Percentiles rank a stretch among this genome's conserved stretches.
These are phyloP conservation scores for Colletotrichum ledebouriae DNA, from an alignment of 2,329 filamentous ascomycete species.

Conservation along the genomic window DNA sequence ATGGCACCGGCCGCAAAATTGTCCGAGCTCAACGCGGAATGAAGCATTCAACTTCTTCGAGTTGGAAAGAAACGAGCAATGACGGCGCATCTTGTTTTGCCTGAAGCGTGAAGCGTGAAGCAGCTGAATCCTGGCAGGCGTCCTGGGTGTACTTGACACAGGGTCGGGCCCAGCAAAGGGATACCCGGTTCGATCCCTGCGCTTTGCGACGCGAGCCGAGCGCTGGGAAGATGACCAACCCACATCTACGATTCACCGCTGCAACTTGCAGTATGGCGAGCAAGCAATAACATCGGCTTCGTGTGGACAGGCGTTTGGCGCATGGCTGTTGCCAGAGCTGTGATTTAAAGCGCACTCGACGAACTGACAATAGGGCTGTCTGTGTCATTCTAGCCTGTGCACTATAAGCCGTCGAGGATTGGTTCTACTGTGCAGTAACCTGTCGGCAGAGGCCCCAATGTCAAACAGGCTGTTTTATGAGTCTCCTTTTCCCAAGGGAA, in stretches of 20 bases:
- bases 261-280: no score
- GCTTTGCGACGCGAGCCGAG: conserved; percentile 10
- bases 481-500: no score
- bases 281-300: no score
- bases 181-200: conserved; percentile 20
- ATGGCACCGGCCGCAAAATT: conserved; percentile 33
- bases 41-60: conserved; percentile 21
- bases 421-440: no score
- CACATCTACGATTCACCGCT: conserved; percentile 3
- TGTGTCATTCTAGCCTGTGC: no score
- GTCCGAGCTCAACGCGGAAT: conserved; percentile 36
- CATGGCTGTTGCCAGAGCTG: no score
- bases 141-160: conserved; percentile 11
- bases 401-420: no score
- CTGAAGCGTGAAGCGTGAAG: not conserved
- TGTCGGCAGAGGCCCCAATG: no score
- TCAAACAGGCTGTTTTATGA: no score
- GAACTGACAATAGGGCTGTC: no score
- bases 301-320: no score
- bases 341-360: no score
- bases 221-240: conserved; percentile 12
- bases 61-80: not conserved
- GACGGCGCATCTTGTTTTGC: conserved; percentile 6
- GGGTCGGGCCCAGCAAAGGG: not conserved
- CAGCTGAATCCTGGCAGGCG: conserved; percentile 7